A percentile compares a stretch with the other conserved stretches of the same genome.
These are phyloP conservation scores for Crithidia brevicula DNA, from an alignment of 208 protist species.

Conservation along the genomic window DNA sequence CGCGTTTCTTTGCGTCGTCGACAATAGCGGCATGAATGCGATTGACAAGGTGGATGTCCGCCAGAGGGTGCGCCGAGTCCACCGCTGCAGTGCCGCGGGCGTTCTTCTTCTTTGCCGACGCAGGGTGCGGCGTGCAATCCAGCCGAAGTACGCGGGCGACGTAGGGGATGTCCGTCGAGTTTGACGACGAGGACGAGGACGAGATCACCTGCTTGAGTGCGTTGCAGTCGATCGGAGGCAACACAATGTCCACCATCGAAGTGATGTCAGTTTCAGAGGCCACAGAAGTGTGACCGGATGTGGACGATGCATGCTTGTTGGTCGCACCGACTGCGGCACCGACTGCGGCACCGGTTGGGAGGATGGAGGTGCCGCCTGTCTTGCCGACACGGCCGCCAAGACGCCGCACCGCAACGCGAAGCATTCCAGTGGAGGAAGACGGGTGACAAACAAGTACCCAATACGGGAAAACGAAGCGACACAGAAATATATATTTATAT, in stretches of 20 bases:
- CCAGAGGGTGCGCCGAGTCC: slow-evolving; percentile 19
- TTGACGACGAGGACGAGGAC: slow-evolving; percentile 26
- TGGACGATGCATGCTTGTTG: not conserved
- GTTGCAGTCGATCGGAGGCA: slow-evolving; percentile 28
- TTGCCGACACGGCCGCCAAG: slow-evolving; percentile 23
- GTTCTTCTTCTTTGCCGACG: not conserved
- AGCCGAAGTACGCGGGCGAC: slow-evolving; percentile 30
- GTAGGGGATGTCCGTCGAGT: slow-evolving; percentile 22
- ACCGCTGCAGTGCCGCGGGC: not conserved
- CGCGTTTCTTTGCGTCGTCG: slow-evolving; percentile 10
- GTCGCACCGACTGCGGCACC: not conserved
- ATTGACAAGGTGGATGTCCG: slow-evolving; percentile 32
- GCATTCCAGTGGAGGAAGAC: slow-evolving; percentile 17
- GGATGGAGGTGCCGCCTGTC: not conserved
- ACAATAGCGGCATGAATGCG: slow-evolving; percentile 37
- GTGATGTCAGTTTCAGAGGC: not conserved
- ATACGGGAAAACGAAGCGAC: not conserved
- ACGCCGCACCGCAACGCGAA: slow-evolving; percentile 22
- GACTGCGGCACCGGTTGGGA: not conserved
- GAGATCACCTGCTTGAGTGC: slow-evolving; percentile 27
- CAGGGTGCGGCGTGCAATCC: slow-evolving; percentile 15
- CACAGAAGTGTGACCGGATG: not conserved
- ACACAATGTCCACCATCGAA: slow-evolving; percentile 12
- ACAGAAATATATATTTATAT: not conserved
- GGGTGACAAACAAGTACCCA: not conserved